Evolutionary conservation across 179 eudicot genomes (phyloP), one percentile per base, ranked within the genome.

Genomic region (Pouteria campechiana): DNA sequence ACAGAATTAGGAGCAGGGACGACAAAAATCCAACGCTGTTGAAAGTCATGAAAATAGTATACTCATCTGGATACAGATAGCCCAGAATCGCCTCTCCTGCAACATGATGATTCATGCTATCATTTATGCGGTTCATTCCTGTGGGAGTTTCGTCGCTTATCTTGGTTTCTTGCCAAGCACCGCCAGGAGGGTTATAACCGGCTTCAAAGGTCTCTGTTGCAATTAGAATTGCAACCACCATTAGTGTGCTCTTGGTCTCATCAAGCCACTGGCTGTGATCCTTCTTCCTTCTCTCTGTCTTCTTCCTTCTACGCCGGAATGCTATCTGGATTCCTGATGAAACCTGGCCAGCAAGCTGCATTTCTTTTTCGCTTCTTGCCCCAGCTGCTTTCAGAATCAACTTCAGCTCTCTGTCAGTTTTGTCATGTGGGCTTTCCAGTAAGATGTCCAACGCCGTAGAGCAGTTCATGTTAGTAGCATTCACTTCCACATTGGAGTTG

Each of bases 121-220:
- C n/a, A 16, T 37, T 44, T 21, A 44, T 37, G 6, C 28, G 19
- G 15, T 29, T 29, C 9, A 34, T 19, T 24, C 11, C 39, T 2
- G 17, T 1, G 15, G 4, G 15, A 4, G 38, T 47, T n/a, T n/a
- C n/a, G n/a, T n/a, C n/a, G n/a, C n/a, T n/a, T n/a, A n/a, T n/a
- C n/a, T n/a, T n/a, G n/a, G n/a, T n/a, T 2, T 42, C 61, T 30
- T 54, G 64, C 52, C 49, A 52, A 12, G 59, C 32, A 5, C 54
- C 48, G 1, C 52, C 55, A 0, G 72, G 63, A 0, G 72, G 72
- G 33, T 41, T 60, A 15, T 60, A 17, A 8, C 67, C 72, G 0
- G 72, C 59, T 56, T 67, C 67, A 20, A 67, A 60, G 4, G 72
- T 63, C 38, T 55, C 57, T 0, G 63, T 55, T 3, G 72, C 67